These are phyloP conservation scores for Eremothecium sinecaudum DNA, from an alignment of 1,139 yeast genomes.

Conservation along the genomic window DNA sequence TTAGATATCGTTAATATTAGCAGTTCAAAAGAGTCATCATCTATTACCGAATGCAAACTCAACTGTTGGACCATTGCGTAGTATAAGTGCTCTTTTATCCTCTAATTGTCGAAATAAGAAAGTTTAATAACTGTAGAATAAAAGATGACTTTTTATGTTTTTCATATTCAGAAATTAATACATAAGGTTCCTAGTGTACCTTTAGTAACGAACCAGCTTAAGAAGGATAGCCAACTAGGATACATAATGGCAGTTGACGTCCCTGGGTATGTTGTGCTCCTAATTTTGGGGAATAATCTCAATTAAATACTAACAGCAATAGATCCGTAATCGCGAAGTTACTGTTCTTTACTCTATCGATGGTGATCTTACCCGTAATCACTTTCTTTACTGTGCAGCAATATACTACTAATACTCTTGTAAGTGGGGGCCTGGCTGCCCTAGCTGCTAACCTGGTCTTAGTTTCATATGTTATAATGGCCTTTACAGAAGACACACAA, in stretches of 20 bases:
- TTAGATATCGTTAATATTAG: slow-evolving; percentile 30
- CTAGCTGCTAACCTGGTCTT: slow-evolving; percentile 77
- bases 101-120: too few relatives aligned
- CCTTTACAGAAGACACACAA: slow-evolving; percentile 70
- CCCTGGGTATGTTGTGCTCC: slow-evolving; percentile 33
- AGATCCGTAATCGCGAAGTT: slow-evolving; percentile 46
- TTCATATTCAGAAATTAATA: too few relatives aligned
- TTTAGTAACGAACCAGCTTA: too few relatives aligned
- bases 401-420: slow-evolving; percentile 48
- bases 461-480: slow-evolving; percentile 76
- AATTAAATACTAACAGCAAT: slow-evolving; percentile 3
- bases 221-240: background rate
- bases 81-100: too few relatives aligned
- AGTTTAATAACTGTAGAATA: too few relatives aligned
- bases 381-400: slow-evolving; percentile 62
- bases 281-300: background rate
- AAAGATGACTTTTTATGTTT: too few relatives aligned
- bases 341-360: slow-evolving; percentile 77
- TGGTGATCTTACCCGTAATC: slow-evolving; percentile 70
- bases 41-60: slow-evolving; percentile 29
- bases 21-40: slow-evolving; percentile 28
- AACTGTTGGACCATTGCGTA: slow-evolving; percentile 37
- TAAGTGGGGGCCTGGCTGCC: slow-evolving; percentile 89
- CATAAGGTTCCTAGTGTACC: too few relatives aligned
- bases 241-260: slow-evolving; percentile 35